Evolutionary conservation across 176 grass and related monocot species (phyloP), one percentile per base, ranked within the genome.

Genomic region (Musa acuminata): DNA sequence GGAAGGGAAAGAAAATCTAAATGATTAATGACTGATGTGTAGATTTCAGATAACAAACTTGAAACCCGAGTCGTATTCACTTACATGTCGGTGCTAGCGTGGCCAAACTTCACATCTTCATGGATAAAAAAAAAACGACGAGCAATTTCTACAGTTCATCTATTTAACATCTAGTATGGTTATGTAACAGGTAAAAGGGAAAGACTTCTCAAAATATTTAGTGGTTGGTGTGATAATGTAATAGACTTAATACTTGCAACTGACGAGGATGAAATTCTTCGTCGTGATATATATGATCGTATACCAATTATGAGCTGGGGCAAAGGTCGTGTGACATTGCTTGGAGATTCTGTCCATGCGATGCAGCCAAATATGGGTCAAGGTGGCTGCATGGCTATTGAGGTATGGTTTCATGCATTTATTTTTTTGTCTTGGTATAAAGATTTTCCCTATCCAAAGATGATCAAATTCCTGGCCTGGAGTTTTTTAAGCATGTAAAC

Each of bases 341-440:
- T 99, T 73, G 90, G 95, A 69, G 95, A 99, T 78, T 99, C 95
- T 65, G 87, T 94, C 14, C 90, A 99, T 91, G 95, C 95, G 80
- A 99, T 99, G 95, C 95, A 99, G 58, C 95, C 95, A 85, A 99
- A 99, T 85, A 62, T 99, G 75, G 95, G 95, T 27, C 95, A 99
- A 89, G 95, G 95, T 75, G 95, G 95, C 35, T 99, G 95, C 79
- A 99, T 99, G 95, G 95, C 95, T 81, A 99, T 99, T 67, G 90
- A 99, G 95, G 95, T 99, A 89, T 68, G 52, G 1, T 63, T 49
- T 49, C 25, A 48, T 23, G 14, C 26, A 48, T 16, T 59, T 35
- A 27, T 19, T n/a, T 71, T 26, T 13, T 43, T 6, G 35, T 43
- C 35, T 43, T 43, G 35, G 35, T 43, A 43, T 43, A 43, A 43